Base-by-base conservation (phyloP, 108 stramenopile genomes). In the Cyclotella baltica region DNA sequence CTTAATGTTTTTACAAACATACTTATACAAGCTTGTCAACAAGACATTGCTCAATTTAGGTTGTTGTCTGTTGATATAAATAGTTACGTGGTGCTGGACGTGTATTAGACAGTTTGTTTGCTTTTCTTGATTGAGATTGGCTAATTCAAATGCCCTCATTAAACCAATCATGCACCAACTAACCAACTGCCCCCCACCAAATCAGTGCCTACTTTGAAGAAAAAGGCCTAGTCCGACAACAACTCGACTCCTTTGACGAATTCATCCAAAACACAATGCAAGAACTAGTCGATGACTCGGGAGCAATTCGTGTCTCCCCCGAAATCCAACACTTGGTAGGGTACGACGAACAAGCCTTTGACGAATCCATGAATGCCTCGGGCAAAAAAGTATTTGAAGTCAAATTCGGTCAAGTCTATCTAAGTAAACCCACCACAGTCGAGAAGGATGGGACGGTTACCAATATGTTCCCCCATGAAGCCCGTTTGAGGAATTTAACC, bases 221-320 rank as follows among this genome's bases (percentile, higher is more conserved):
- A 78, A 99, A 98, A 81, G 99, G 99, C 13, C 88, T 99, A 20
- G 99, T 99, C 25, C 88, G 97, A 35, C 99, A 99, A 85, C 99
- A 99, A 77, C 86, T 99, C 43, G 99, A 99, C 77, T 98, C 97
- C 9, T 99, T 98, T 83, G 98, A 99, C 77, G 95, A 96, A 75
- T 99, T 99, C 83, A 95, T 99, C 68, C 93, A 97, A 86, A 96
- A 98, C 72, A 96, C 96, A 30, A 97, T 99, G 96, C 97, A 98
- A 72, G 98, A 99, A 78, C 70, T 99, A 31, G 98, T 99, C 57
- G 95, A 94, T 73, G 97, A 98, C 63, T 87, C 89, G 15, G 96
- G 97, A 43, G 94, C 96, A 53, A 97, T 98, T 52, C 85, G 91
- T n/a, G 93, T 99, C 1, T 89, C 86, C 9, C 97, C 98, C 46